Conservation (phyloP, 371 early-diverging fungal species). For the Synchytrium microbalum region DNA sequence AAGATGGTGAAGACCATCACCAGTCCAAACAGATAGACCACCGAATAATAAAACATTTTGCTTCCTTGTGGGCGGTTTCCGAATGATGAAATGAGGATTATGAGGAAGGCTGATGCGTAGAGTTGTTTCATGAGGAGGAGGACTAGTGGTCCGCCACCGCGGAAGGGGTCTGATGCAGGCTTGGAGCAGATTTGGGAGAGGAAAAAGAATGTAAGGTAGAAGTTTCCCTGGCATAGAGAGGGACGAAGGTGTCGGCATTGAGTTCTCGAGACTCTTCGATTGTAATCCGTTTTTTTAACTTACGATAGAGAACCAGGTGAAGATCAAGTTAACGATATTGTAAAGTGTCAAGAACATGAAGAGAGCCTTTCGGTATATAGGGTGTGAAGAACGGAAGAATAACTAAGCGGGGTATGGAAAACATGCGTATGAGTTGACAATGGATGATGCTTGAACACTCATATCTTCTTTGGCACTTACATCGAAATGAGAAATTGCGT, state of each 20-base stretch:
- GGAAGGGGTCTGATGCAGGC: not conserved
- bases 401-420: slow-evolving; percentile 48
- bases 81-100: slow-evolving; percentile 76
- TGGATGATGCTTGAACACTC: too few species aligned
- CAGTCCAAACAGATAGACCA: slow-evolving; percentile 59
- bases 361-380: slow-evolving; percentile 21
- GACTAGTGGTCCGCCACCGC: slow-evolving; percentile 17
- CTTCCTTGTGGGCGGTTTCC: slow-evolving; percentile 91
- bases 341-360: slow-evolving; percentile 34
- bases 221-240: too few species aligned
- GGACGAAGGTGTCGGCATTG: too few species aligned
- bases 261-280: not conserved
- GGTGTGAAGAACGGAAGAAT: slow-evolving; percentile 48
- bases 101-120: slow-evolving; percentile 66
- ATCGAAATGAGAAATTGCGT: slow-evolving; percentile 60
- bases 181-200: not conserved
- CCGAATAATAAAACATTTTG: slow-evolving; percentile 52
- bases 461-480: too few species aligned
- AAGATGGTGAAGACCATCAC: slow-evolving; percentile 69
- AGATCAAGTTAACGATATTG: slow-evolving; percentile 32
- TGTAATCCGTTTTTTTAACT: not conserved
- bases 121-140: slow-evolving; percentile 47
- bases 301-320: slow-evolving; percentile 33
- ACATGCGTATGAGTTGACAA: slow-evolving; percentile 23
- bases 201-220: not conserved